phyloP scores from a whole-genome alignment of 345 rosid species.

The Cardamine chenopodiifolia region DNA sequence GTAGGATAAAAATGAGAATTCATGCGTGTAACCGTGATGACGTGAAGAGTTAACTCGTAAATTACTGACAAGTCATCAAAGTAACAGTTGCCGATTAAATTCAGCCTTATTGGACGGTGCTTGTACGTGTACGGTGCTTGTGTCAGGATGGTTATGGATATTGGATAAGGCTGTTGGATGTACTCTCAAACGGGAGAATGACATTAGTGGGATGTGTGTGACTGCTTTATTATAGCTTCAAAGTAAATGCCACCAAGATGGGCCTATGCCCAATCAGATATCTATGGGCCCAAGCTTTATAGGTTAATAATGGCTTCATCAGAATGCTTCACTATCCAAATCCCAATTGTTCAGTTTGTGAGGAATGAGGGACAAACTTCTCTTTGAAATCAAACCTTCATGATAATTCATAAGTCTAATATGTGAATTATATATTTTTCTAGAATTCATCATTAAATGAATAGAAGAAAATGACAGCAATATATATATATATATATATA shows the following conservation, averaged over 20 bases:
- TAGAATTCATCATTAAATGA: no score
- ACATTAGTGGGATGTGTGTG: not conserved
- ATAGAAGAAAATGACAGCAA: no score
- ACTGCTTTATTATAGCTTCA: not conserved
- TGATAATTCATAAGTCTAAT: no score
- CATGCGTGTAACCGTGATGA: not conserved
- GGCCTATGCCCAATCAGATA: not conserved
- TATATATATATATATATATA: no score
- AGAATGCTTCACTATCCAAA: not conserved
- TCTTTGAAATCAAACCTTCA: not conserved
- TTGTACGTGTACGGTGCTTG: conserved; percentile 32
- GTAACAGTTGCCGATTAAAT: conserved; percentile 32
- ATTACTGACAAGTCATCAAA: conserved; percentile 33
- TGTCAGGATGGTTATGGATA: conserved; percentile 29
- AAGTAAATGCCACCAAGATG: not conserved
- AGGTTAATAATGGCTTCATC: not conserved
- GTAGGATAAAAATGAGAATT: conserved; percentile 20
- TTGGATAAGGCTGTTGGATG: not conserved
- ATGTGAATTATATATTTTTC: no score
- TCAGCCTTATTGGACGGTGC: conserved; percentile 18
- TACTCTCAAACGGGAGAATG: not conserved
- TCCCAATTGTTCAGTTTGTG: not conserved
- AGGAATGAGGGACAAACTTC: not conserved
- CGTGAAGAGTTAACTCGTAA: conserved; percentile 12
- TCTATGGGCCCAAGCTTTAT: not conserved